phyloP scores from a whole-genome alignment of 2,329 filamentous ascomycete species.

The Epicoccum nigrum region DNA sequence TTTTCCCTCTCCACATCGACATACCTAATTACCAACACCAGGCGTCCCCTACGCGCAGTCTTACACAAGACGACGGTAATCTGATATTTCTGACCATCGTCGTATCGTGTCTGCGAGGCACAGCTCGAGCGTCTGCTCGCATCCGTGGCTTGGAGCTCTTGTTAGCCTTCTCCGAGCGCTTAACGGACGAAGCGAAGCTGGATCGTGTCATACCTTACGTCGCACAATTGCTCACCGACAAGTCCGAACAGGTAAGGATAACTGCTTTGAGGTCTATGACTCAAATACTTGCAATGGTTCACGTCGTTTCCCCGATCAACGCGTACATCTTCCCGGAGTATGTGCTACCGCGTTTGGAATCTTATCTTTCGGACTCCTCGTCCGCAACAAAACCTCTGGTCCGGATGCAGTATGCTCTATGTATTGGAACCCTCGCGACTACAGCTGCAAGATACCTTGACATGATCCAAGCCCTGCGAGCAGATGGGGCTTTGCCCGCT shows the following conservation, averaged over 20 bases:
- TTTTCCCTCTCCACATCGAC: conserved; percentile 83
- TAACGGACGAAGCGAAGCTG: conserved; percentile 94
- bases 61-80: conserved; percentile 81
- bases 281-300: conserved; percentile 81
- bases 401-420: conserved; percentile 90
- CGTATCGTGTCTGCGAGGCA: conserved; percentile 86
- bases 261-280: conserved; percentile 86
- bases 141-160: conserved; percentile 90
- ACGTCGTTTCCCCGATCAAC: conserved; percentile 79
- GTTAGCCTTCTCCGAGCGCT: conserved; percentile 84
- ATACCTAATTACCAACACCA: conserved; percentile 83
- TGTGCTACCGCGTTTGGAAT: conserved; percentile 64
- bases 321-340: conserved; percentile 72
- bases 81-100: conserved; percentile 90
- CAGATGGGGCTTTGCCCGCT: conserved; percentile 79
- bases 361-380: conserved; percentile 59
- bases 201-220: conserved; percentile 92
- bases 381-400: conserved; percentile 67
- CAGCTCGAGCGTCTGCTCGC: conserved; percentile 84
- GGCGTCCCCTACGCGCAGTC: conserved; percentile 65
- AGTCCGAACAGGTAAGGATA: conserved; percentile 81
- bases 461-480: conserved; percentile 84
- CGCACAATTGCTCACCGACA: conserved; percentile 80
- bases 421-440: conserved; percentile 83
- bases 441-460: conserved; percentile 87